Evolutionary conservation across 768 basidiomycete species (phyloP).

Genomic region (Lactarius evosmus): DNA sequence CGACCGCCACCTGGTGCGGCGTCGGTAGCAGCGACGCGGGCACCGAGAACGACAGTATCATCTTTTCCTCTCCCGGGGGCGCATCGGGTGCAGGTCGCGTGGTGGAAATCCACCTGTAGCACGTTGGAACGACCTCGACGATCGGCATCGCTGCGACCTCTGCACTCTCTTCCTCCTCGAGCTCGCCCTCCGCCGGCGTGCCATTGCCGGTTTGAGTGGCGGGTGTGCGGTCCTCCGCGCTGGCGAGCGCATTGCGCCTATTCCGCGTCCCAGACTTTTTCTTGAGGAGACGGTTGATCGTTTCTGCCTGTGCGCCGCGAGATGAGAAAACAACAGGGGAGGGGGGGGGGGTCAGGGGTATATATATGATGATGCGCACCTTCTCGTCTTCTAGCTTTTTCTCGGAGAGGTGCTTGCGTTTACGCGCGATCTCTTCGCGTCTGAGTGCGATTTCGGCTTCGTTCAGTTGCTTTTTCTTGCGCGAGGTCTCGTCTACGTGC

Average conservation of each 20-base stretch:
- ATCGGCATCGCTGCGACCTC: constrained; percentile 37
- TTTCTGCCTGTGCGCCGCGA: constrained; percentile 56
- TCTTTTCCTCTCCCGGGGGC: constrained; percentile 25
- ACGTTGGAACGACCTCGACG: constrained; percentile 42
- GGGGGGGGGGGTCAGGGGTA: neutral
- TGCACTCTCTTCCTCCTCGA: constrained; percentile 43
- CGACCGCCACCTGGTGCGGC: constrained; percentile 15
- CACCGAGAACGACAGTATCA: constrained; percentile 55
- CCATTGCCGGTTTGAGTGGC: constrained; percentile 35
- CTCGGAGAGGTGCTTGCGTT: constrained; percentile 75
- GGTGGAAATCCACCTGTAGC: constrained; percentile 74
- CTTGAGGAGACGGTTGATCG: constrained; percentile 84
- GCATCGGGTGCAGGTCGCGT: constrained; percentile 33
- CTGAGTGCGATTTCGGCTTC: constrained; percentile 70
- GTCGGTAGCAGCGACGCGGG: constrained; percentile 39
- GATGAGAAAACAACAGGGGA: constrained; percentile 1
- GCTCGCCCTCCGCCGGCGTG: constrained; percentile 32
- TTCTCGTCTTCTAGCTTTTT: constrained; percentile 86
- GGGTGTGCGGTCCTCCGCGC: constrained; percentile 45
- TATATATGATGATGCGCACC: constrained; percentile 44
- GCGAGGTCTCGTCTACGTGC: constrained; percentile 35
- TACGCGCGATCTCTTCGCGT: constrained; percentile 77
- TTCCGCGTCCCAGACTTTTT: constrained; percentile 72
- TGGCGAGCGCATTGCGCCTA: constrained; percentile 51
- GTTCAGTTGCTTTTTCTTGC: constrained; percentile 65